Conservation (phyloP, 202 grass and related monocot genomes). For the Thinopyrum obtusiflorum region DNA sequence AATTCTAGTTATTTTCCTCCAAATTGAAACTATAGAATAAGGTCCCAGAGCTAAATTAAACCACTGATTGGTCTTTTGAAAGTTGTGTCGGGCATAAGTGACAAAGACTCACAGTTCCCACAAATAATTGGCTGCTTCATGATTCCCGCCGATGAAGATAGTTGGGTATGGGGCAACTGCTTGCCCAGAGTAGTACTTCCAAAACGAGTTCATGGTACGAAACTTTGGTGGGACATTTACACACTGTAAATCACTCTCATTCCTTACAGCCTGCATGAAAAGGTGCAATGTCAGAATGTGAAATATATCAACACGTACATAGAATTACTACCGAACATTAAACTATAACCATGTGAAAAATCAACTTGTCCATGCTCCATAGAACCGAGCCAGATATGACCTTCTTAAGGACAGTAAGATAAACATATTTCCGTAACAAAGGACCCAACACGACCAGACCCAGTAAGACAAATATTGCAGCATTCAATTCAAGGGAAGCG, state of each 20-base stretch:
- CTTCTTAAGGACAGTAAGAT: not conserved
- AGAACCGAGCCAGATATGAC: not conserved
- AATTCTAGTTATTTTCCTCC: not conserved
- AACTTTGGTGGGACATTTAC: constrained; percentile 56
- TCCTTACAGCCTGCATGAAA: constrained; percentile 68
- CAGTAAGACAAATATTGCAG: not conserved
- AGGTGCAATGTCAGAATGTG: not conserved
- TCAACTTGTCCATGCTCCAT: not conserved
- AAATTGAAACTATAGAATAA: constrained; percentile 18
- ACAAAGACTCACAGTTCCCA: constrained; percentile 81
- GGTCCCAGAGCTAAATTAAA: not conserved
- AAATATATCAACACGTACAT: not conserved
- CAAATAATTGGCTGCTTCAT: constrained; percentile 89
- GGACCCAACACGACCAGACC: not conserved
- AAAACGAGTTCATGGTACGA: constrained; percentile 70
- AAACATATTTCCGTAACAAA: not conserved
- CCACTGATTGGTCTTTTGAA: not conserved
- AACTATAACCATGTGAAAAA: not conserved
- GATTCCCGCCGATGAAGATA: constrained; percentile 91
- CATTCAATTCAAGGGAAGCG: not conserved
- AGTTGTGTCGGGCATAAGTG: not conserved
- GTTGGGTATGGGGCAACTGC: constrained; percentile 79
- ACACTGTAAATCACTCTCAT: constrained; percentile 62
- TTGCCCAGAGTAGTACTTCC: constrained; percentile 93
- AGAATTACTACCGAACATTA: not conserved